Evolutionary conservation across 345 rosid genomes (phyloP), one percentile per base, ranked within the genome.

Genomic region (Pelargonium nanum): DNA sequence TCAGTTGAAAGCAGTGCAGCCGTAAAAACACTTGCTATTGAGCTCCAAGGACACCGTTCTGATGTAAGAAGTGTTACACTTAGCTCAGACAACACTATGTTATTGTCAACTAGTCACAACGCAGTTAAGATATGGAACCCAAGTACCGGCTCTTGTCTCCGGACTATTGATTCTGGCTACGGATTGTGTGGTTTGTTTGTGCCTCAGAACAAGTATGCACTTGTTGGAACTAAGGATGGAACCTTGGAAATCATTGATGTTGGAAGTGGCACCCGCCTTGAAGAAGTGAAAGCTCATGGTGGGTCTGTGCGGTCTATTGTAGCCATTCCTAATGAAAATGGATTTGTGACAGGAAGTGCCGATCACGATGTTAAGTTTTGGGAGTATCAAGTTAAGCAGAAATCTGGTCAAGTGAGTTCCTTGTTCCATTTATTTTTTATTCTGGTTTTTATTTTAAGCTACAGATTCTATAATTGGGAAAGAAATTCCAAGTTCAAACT

Each of bases 21-120:
- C 55, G 75, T 75, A 62, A 87, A 80, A 79, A 63, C 76, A 64
- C 74, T 78, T 58, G 66, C 83, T 73, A 85, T 92, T 76, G 99
- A 92, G 62, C 91, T 87, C 25, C 88, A 85, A 53, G 99, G 99
- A 59, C 95, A 92, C 70, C 89, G 99, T 56, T 84, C 97, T 65
- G 97, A 83, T 67, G 85, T 92, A 68, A 85, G 99, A 74, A 92
- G 99, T 60, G 78, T 89, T 59, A 75, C 97, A 56, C 94, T 92
- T 67, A 89, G 91, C 73, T 77, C 86, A 60, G 97, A 92, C 71
- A 92, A 81, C 75, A 81, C 80, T 30, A 84, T 89, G 67, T 75
- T 92, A 77, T 78, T 92, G 96, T 89, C 99, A 73, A 92, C 97
- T 9, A 89, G 99, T 77, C 95, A 92, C 81, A 82, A 81, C 73